Base-by-base conservation (phyloP, 306 rosid genomes). In the Malus asiatica region DNA sequence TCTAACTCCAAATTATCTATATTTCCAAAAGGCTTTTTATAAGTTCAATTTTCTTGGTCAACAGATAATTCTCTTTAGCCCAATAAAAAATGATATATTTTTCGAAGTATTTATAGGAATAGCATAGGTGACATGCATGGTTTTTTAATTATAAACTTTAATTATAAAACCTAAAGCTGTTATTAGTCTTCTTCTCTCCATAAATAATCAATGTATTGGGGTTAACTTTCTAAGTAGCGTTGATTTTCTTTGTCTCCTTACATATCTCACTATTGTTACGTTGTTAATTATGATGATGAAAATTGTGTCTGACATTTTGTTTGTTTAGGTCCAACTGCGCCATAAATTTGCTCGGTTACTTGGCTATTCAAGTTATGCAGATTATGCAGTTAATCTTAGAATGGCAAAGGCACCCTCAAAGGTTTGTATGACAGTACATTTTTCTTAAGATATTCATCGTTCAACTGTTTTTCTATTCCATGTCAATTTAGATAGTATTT, bases 351-450 rank as follows among this genome's bases (percentile, higher is more conserved):
- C 99, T 55, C 93, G 93, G 48, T 82, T 95, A 82, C 96, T 92
- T 67, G 96, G 96, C 81, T 88, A 84, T 88, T 88, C 96, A 66
- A 92, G 88, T 89, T 92, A 88, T 81, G 97, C 99, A 40, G 99
- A 95, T 80, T 92, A 87, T 84, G 93, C 86, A 8, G 84, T 88
- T 70, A 91, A 79, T 81, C 84, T 84, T 82, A 88, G 99, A 85
- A 95, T 95, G 99, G 93, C 97, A 53, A 95, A 90, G 87, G 86
- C 99, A 79, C 93, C 99, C 42, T 75, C 85, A 67, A 92, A 92
- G 99, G 99, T 92, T 80, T 75, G 90, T 82, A 22, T 66, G 44
- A 15, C 62, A 55, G 55, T 59, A 11, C 57, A 27, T 6, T n/a
- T 44, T 66, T 19, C 7, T 71, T 33, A 65, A 19, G n/a, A 51